Base-by-base conservation (phyloP, 1,284 basidiomycete species). In the Cryptococcus floricola region DNA sequence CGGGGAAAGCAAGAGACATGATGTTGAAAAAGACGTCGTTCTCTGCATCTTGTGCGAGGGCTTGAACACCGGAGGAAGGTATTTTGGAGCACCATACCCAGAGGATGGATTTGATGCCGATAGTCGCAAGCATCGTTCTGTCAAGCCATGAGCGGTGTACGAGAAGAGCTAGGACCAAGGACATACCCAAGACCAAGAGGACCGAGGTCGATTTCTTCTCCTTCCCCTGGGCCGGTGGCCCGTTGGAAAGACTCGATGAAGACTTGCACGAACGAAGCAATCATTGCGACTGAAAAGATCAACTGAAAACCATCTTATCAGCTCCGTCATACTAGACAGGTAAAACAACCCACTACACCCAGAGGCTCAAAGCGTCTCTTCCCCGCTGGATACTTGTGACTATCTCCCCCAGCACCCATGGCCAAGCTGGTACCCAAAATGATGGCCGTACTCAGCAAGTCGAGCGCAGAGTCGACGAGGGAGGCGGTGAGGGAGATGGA, bases 231-330 rank as follows among this genome's bases (percentile, higher is more conserved):
- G 6, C 58, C 52, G 28, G 75, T 60, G 0, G 80, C 69, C 31
- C 79, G 63, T 53, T 77, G 70, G 34, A 77, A 69, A 1, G 77
- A 81, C 65, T 79, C 77, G 63, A 80, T 78, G 58, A 79, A 80
- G 27, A 80, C 79, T 62, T 79, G 77, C 3, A 73, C 66, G 55
- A 79, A 80, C 3, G 76, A 80, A 0, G 80, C 75, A 48, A 82
- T 81, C 81, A 83, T 83, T 39, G 80, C 77, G n/a, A 83, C 81
- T n/a, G 78, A 77, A 63, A 83, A 83, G 57, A 82, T 70, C 54
- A 78, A 70, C 73, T 75, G 53, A 5, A 5, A 6, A 2, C 41
- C 16, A 16, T 12, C 7, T 38, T 37, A 39, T 49, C 48, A 49
- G 48, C 52, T 41, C 23, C 4, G 16, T 45, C 37, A 50, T 39